A percentile compares a stretch with the other conserved stretches of the same genome.
Conservation (phyloP, 768 basidiomycete species). For the Russula earlei region DNA sequence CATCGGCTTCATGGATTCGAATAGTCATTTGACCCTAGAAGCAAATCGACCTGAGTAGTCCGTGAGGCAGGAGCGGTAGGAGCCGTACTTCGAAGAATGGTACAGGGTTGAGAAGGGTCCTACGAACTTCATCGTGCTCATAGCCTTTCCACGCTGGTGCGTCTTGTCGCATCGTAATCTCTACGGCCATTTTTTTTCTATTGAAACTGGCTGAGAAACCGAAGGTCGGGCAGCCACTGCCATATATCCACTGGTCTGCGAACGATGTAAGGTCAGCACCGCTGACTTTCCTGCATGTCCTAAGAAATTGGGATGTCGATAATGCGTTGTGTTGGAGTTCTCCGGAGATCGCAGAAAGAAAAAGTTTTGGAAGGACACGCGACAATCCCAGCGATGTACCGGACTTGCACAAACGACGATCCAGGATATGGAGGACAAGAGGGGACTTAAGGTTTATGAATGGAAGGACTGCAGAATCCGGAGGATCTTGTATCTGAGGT, state of each 20-base stretch:
- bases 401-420: constrained; percentile 86
- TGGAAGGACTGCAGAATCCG: constrained; percentile 65
- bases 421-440: constrained; percentile 92
- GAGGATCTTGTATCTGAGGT: constrained; percentile 76
- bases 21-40: constrained; percentile 92
- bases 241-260: constrained; percentile 99
- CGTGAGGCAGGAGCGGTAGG: neutral
- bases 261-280: constrained; percentile 85
- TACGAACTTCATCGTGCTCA: constrained; percentile 58
- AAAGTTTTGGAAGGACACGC: constrained; percentile 90
- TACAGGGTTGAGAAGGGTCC: constrained; percentile 68
- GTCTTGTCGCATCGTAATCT: constrained; percentile 88
- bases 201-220: constrained; percentile 88
- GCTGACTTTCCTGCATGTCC: constrained; percentile 88
- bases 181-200: constrained; percentile 96
- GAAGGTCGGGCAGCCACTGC: constrained; percentile 91
- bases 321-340: constrained; percentile 79
- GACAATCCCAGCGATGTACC: constrained; percentile 92
- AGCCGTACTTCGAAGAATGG: constrained; percentile 75
- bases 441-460: constrained; percentile 95
- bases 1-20: constrained; percentile 97
- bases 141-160: constrained; percentile 63
- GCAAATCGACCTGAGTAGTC: neutral
- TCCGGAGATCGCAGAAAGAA: constrained; percentile 86
- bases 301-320: constrained; percentile 82